A percentile compares a stretch with the other conserved stretches of the same genome.
These are phyloP conservation scores for Hymenoscyphus scutula DNA, from an alignment of 2,329 filamentous ascomycete species.

Conservation along the genomic window DNA sequence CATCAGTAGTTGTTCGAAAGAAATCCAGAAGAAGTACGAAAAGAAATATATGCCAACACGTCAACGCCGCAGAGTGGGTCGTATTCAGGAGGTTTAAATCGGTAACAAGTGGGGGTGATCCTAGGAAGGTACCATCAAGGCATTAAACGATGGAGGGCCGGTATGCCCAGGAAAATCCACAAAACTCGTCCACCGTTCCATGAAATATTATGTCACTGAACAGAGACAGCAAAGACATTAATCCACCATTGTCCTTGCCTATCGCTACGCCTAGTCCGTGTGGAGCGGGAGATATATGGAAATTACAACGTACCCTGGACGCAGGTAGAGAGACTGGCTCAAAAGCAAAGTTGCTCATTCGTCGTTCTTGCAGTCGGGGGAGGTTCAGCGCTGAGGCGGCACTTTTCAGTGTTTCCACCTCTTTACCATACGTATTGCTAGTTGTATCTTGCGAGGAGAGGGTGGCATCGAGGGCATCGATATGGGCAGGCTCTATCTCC, in stretches of 20 bases:
- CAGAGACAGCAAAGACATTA: background rate
- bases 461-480: slow-evolving; percentile 35
- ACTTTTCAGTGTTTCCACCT: slow-evolving; percentile 23
- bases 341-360: slow-evolving; percentile 84
- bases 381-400: slow-evolving; percentile 72
- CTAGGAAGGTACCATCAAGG: slow-evolving; percentile 21
- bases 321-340: slow-evolving; percentile 86
- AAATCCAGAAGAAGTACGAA: slow-evolving; percentile 13
- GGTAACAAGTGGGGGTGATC: slow-evolving; percentile 27
- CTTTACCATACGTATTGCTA: slow-evolving; percentile 22
- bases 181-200: slow-evolving; percentile 12
- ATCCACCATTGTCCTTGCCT: background rate
- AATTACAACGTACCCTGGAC: slow-evolving; percentile 65
- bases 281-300: slow-evolving; percentile 19
- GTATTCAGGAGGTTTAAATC: slow-evolving; percentile 16
- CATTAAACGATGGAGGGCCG: slow-evolving; percentile 17
- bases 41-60: slow-evolving; percentile 19
- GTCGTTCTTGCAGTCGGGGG: slow-evolving; percentile 73
- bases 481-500: slow-evolving; percentile 58
- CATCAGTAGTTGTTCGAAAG: slow-evolving; percentile 21
- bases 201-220: background rate
- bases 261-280: slow-evolving; percentile 3
- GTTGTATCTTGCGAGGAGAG: slow-evolving; percentile 25
- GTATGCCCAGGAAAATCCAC: slow-evolving; percentile 17
- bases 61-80: slow-evolving; percentile 25